Evolutionary conservation across 164 flowering plant species (phyloP), one percentile per base, ranked within the genome.

Genomic region (Aristolochia fimbriata): DNA sequence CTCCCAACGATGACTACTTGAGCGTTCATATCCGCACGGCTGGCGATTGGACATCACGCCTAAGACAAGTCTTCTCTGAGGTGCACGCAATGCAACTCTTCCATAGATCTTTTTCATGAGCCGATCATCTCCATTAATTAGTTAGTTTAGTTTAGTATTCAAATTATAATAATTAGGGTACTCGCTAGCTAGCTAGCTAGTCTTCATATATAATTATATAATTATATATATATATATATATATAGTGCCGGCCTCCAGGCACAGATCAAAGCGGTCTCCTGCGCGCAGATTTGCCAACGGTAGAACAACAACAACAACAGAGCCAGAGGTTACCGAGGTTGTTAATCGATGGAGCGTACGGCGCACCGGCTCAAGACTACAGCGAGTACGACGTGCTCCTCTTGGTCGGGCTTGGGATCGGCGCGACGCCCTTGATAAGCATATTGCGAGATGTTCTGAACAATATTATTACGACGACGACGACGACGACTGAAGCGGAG

Each of bases 351-450:
- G 90, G 90, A 0, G 83, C 90, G 0, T 84, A 84, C 51, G 90
- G 90, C 20, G 90, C 90, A 0, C 90, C 90, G 1, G 82, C 90
- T 16, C 90, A 84, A 24, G 83, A 84, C 73, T 80, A 84, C 77
- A 79, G 73, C 22, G 52, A 82, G 1, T 84, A 84, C 63, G 86
- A 84, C 3, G 81, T 80, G 10, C 76, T 84, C 31, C 76, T 84
- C 50, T 75, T 91, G 54, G 96, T 91, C 33, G 97, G 97, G 31
- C 76, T 88, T 0, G 97, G 97, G 3, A 88, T 88, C 8, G 97
- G 97, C 0, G 97, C 96, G 0, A 91, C 97, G 0, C 97, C 97
- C 0, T 81, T 88, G 86, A 79, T 91, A 37, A 91, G 97, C 72
- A 85, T 91, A 1, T 70, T 91, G 0, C 88, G 84, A 68, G 97